Conservation (phyloP, 495 filamentous ascomycete species). For the Podospora comata region DNA sequence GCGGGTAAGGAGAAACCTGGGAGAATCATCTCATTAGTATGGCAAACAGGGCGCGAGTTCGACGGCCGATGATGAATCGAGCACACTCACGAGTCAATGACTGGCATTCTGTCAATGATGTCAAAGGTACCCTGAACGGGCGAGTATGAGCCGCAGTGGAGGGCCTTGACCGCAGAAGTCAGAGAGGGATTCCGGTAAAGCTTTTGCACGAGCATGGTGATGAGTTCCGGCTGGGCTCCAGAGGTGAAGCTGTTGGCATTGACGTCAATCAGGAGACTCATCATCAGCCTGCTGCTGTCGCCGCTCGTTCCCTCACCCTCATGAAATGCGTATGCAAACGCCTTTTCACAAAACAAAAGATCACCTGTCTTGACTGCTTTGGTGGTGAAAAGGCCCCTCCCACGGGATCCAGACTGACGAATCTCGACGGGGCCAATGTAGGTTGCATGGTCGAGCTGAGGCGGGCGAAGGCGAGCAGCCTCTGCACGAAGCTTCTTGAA, state of each 20-base stretch:
- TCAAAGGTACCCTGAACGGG: neutral
- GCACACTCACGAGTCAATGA: neutral
- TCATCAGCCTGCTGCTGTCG: neutral
- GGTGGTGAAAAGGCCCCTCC: neutral
- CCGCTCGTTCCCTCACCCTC: neutral
- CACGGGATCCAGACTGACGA: conserved; percentile 25
- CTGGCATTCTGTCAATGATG: neutral
- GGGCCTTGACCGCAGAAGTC: neutral
- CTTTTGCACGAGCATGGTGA: conserved; percentile 43
- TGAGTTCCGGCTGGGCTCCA: conserved; percentile 40
- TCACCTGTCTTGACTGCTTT: neutral
- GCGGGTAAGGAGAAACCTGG: neutral
- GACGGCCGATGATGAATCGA: neutral
- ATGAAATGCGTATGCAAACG: neutral
- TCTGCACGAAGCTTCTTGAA: conserved; percentile 41
- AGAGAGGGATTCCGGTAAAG: conserved; percentile 45
- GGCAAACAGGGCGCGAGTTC: neutral
- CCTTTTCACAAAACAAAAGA: neutral
- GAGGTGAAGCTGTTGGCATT: conserved; percentile 28
- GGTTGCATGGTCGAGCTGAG: conserved; percentile 47
- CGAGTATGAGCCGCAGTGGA: neutral
- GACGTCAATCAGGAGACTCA: conserved; percentile 35
- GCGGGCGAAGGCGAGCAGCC: conserved; percentile 33
- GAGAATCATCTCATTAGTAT: neutral
- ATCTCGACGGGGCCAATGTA: conserved; percentile 36